Percentiles rank a stretch among this genome's conserved stretches.
Evolutionary conservation across 345 rosid genomes (phyloP).

Genomic region (Aurinia saxatilis): DNA sequence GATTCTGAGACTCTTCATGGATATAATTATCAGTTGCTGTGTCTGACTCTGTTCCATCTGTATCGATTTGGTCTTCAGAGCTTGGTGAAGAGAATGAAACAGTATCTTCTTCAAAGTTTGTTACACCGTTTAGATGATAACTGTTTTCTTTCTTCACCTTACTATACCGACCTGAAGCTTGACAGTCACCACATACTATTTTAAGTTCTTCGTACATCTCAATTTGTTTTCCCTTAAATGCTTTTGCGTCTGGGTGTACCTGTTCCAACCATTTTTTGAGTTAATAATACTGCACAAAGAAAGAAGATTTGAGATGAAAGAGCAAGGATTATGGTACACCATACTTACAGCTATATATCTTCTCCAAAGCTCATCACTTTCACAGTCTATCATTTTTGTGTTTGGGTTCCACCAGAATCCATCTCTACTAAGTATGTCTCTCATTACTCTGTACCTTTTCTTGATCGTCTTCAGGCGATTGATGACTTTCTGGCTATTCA

Average conservation of each 20-base stretch:
- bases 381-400: slow-evolving; percentile 61
- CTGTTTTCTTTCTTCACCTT: slow-evolving; percentile 53
- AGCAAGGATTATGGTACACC: not conserved
- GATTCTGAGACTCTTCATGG: slow-evolving; percentile 49
- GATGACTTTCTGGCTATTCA: slow-evolving; percentile 75
- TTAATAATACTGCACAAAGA: not conserved
- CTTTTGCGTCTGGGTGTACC: slow-evolving; percentile 76
- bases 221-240: slow-evolving; percentile 70
- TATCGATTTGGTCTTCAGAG: slow-evolving; percentile 57
- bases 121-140: slow-evolving; percentile 31
- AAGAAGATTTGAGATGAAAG: not conserved
- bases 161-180: slow-evolving; percentile 57
- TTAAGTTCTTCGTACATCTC: slow-evolving; percentile 80
- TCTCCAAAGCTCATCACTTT: slow-evolving; percentile 76
- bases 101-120: slow-evolving; percentile 63
- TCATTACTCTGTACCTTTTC: slow-evolving; percentile 74
- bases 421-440: slow-evolving; percentile 65
- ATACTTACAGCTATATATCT: slow-evolving; percentile 64
- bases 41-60: slow-evolving; percentile 80
- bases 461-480: slow-evolving; percentile 87
- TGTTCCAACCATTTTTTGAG: slow-evolving; percentile 25
- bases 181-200: slow-evolving; percentile 77
- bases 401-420: slow-evolving; percentile 75
- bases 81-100: slow-evolving; percentile 53
- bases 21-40: slow-evolving; percentile 40